phyloP scores from a whole-genome alignment of 1,284 basidiomycete species.

The Austroboletus novae-zelandiae region DNA sequence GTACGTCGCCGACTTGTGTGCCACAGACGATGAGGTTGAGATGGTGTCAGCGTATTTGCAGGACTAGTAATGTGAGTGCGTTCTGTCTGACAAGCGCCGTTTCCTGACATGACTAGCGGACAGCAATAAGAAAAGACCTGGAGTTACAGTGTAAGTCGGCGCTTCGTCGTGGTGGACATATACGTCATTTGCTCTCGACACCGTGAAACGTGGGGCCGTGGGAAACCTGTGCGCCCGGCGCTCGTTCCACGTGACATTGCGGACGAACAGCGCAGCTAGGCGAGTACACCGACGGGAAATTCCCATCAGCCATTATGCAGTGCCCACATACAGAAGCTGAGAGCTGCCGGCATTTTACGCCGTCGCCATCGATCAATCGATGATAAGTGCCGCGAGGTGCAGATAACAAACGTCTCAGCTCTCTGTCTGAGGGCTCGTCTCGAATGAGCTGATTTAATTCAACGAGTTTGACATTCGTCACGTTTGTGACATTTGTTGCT shows the following conservation, averaged over 20 bases:
- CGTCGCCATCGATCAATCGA: slow-evolving; percentile 11
- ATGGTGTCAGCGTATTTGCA: slow-evolving; percentile 12
- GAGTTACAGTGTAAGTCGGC: slow-evolving; percentile 23
- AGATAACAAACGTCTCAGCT: slow-evolving; percentile 21
- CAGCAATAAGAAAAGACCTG: background rate
- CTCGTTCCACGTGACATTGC: slow-evolving; percentile 15
- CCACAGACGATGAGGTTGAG: slow-evolving; percentile 6
- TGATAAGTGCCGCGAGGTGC: slow-evolving; percentile 14
- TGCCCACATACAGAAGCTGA: slow-evolving; percentile 8
- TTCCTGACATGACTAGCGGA: slow-evolving; percentile 11
- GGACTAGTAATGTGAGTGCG: slow-evolving; percentile 15
- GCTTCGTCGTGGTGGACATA: slow-evolving; percentile 1
- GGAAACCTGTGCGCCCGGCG: slow-evolving; percentile 32
- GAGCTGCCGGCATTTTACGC: slow-evolving; percentile 19
- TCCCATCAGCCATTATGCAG: slow-evolving; percentile 6
- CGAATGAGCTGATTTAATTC: slow-evolving; percentile 26
- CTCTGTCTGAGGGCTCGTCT: slow-evolving; percentile 17
- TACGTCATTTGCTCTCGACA: slow-evolving; percentile 40
- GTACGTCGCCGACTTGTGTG: slow-evolving; percentile 17
- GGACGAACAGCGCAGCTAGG: slow-evolving; percentile 4
- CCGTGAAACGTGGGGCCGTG: slow-evolving; percentile 61
- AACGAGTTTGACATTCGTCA: slow-evolving; percentile 12
- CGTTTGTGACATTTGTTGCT: slow-evolving; percentile 15
- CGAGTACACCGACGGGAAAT: background rate
- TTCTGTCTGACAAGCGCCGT: slow-evolving; percentile 1